These are phyloP conservation scores for Cynanchum wilfordii DNA, from an alignment of 257 asterid genomes.

Conservation along the genomic window DNA sequence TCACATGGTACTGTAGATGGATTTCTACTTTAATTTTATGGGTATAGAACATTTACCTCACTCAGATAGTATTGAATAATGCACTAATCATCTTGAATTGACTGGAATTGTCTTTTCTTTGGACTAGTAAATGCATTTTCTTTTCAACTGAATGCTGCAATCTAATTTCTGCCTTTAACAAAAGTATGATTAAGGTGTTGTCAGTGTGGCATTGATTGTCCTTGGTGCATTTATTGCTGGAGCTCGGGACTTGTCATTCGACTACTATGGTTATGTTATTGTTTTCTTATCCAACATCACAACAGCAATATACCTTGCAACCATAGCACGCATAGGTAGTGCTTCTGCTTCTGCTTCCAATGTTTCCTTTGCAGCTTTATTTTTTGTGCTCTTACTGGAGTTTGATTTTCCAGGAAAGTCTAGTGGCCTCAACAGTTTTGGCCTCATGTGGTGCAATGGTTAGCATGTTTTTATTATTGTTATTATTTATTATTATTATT, in stretches of 20 bases:
- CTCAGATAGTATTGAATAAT: background rate
- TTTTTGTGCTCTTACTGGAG: slow-evolving; percentile 23
- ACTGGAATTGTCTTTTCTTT: background rate
- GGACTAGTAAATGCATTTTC: background rate
- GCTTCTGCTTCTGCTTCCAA: slow-evolving; percentile 24
- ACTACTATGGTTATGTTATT: slow-evolving; percentile 60
- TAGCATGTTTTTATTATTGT: slow-evolving; percentile 1
- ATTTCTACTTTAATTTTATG: background rate
- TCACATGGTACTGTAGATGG: background rate
- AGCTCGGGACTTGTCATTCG: slow-evolving; percentile 82
- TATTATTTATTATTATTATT: background rate
- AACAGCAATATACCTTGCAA: slow-evolving; percentile 84
- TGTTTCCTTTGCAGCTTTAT: slow-evolving; percentile 20
- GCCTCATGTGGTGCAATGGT: slow-evolving; percentile 99
- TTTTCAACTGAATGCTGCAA: background rate
- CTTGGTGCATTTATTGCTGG: slow-evolving; percentile 93
- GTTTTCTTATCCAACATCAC: slow-evolving; percentile 74
- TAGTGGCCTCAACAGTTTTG: slow-evolving; percentile 88
- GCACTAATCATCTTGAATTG: background rate
- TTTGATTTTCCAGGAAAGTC: slow-evolving; percentile 61
- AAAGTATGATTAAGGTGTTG: slow-evolving; percentile 28
- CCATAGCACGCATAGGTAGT: slow-evolving; percentile 82
- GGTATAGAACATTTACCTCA: background rate
- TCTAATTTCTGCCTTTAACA: slow-evolving; percentile 24
- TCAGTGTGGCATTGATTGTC: slow-evolving; percentile 76